Base-by-base conservation (phyloP, 371 early-diverging fungal genomes). In the Rhizomucor pusillus region DNA sequence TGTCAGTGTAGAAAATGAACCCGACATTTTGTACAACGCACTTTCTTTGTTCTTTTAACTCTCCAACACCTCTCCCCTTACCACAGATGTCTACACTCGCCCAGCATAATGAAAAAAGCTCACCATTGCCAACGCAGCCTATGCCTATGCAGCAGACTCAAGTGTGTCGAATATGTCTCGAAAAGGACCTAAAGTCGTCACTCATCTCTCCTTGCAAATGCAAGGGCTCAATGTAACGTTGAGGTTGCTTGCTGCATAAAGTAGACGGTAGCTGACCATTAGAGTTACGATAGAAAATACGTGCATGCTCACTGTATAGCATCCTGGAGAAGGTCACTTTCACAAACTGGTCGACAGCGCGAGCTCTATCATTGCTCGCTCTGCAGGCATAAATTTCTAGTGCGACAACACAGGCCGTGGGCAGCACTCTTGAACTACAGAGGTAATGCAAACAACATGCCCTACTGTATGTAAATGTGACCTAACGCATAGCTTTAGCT, bases 1-100 rank as follows among this genome's bases (percentile, higher is more conserved):
- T 99, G 99, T 85, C 94, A 11, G 93, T 93, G 0, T 94, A 29
- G 29, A 29, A 29, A 29, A 29, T 29, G 29, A 29, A 29, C 29
- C n/a, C 29, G 29, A 29, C 29, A 29, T 5, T 29, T 29, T 29
- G 29, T 29, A 29, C 29, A 3, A 29, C 29, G 29, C 29, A 5
- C 7, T 7, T 29, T 29, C 29, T 29, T 29, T 29, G 3, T 5
- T 29, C 7, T 29, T 29, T 29, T 5, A 29, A 29, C 29, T 7
- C 7, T 3, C 29, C 29, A 29, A 29, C 29, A 5, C 29, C 29
- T 7, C 7, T 29, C 29, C 29, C 29, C 7, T 29, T n/a, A n/a
- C 29, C 7, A 29, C 29, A 29, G 7, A 29, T 29, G 29, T 29
- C 29, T 7, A 29, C 29, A 29, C 29, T 29, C 29, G 29, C 3